These are phyloP conservation scores for Hymenoscyphus infarciens DNA, from an alignment of 2,329 filamentous ascomycete species.

Conservation along the genomic window DNA sequence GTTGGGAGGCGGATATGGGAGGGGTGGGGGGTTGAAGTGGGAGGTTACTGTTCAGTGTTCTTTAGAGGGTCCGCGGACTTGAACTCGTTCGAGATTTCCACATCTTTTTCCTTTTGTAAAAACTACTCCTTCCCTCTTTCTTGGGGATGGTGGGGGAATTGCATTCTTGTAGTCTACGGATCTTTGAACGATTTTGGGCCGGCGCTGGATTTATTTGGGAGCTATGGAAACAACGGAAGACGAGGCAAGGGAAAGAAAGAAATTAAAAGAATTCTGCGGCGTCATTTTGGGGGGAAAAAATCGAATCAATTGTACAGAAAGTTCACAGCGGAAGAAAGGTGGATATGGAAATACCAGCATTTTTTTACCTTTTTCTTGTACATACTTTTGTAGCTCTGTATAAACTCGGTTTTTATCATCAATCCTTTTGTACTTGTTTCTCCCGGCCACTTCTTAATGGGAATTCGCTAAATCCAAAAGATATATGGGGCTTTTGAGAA, in stretches of 20 bases:
- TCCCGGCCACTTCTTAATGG: too few species aligned
- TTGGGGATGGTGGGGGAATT: neutral
- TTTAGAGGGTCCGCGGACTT: conserved; percentile 20
- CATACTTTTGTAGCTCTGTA: neutral
- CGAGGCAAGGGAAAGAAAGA: neutral
- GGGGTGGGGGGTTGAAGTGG: conserved; percentile 76
- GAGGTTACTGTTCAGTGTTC: conserved; percentile 83
- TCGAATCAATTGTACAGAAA: neutral
- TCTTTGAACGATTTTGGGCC: neutral
- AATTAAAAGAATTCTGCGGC: neutral
- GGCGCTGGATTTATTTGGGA: neutral
- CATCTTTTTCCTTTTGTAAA: too few species aligned
- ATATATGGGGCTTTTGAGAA: too few species aligned
- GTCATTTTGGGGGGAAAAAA: neutral
- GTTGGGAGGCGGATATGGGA: conserved; percentile 83
- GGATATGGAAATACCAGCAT: neutral
- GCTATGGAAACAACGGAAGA: neutral
- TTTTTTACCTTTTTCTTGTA: neutral
- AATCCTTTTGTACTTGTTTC: too few species aligned
- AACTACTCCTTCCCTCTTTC: too few species aligned
- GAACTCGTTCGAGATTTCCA: neutral
- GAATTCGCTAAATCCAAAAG: too few species aligned
- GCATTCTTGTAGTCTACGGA: neutral
- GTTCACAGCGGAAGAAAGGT: neutral
- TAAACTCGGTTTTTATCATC: neutral